phyloP scores from a whole-genome alignment of 352 stramenopile genomes.

The Elongisporangium senticosum region DNA sequence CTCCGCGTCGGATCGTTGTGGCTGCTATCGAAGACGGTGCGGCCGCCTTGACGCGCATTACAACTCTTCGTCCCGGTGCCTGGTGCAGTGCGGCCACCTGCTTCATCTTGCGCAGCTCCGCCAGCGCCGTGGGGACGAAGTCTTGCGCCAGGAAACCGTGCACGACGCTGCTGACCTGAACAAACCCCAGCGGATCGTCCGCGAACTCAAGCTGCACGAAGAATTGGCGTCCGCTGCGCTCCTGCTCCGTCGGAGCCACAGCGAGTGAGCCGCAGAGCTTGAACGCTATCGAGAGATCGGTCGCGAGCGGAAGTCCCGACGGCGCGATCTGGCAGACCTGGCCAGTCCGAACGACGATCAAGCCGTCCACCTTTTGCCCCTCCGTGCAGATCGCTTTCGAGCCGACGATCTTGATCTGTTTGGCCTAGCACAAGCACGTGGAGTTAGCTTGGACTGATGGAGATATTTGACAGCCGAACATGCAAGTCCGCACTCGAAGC shows the following conservation, averaged over 20 bases:
- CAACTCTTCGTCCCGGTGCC: not conserved
- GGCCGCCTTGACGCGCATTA: not conserved
- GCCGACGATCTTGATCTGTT: conserved; percentile 35
- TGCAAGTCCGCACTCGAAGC: conserved; percentile 15
- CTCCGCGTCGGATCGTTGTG: conserved; percentile 25
- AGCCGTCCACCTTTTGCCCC: conserved; percentile 44
- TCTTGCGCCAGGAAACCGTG: conserved; percentile 46
- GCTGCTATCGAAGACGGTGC: conserved; percentile 5
- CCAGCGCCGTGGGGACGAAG: conserved; percentile 13
- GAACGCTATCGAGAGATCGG: conserved; percentile 44
- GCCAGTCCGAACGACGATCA: conserved; percentile 46
- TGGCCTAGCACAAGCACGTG: conserved; percentile 16
- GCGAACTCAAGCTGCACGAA: conserved; percentile 49
- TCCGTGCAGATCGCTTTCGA: conserved; percentile 50
- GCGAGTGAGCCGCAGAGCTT: conserved; percentile 37
- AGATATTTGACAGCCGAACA: not conserved
- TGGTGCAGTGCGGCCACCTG: not conserved
- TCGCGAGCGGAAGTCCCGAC: conserved; percentile 27
- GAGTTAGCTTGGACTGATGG: not conserved
- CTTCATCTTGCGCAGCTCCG: conserved; percentile 1
- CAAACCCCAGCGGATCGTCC: conserved; percentile 41
- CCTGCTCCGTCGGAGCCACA: conserved; percentile 12
- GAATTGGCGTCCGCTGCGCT: conserved; percentile 29
- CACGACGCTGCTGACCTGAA: conserved; percentile 33
- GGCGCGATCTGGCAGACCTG: conserved; percentile 43